A percentile compares a stretch with the other conserved stretches of the same genome.
Conservation (phyloP, 495 filamentous ascomycete genomes). For the Podospora pseudoanserina region DNA sequence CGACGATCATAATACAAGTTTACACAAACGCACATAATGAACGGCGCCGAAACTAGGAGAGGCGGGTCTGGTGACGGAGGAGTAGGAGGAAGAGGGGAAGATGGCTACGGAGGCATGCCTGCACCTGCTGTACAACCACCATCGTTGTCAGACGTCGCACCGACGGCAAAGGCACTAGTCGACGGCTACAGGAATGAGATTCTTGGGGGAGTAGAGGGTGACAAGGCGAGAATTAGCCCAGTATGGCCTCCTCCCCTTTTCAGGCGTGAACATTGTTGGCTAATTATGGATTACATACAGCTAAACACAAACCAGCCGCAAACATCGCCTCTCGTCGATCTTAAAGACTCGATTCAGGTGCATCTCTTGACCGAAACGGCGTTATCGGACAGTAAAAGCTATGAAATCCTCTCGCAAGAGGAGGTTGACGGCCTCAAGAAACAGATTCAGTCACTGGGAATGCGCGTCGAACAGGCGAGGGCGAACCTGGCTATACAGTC, state of each 20-base stretch:
- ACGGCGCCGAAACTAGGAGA: slow-evolving; percentile 19
- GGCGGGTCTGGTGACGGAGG: slow-evolving; percentile 11
- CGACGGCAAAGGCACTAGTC: slow-evolving; percentile 37
- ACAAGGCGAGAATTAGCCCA: slow-evolving; percentile 45
- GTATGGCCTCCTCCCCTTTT: slow-evolving; percentile 32
- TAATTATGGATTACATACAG: slow-evolving; percentile 22
- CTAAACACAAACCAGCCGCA: slow-evolving; percentile 38
- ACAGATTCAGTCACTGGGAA: slow-evolving; percentile 63
- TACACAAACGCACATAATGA: slow-evolving; percentile 16
- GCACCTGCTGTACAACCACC: slow-evolving; percentile 12
- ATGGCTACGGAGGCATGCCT: slow-evolving; percentile 8
- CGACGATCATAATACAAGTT: neutral
- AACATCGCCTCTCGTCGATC: slow-evolving; percentile 44
- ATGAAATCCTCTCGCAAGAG: slow-evolving; percentile 80
- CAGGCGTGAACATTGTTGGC: slow-evolving; percentile 3
- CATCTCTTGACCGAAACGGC: slow-evolving; percentile 94
- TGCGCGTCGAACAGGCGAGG: slow-evolving; percentile 72
- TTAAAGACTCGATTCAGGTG: slow-evolving; percentile 58
- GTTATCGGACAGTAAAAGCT: slow-evolving; percentile 77
- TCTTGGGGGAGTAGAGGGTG: slow-evolving; percentile 41
- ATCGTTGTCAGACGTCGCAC: slow-evolving; percentile 14
- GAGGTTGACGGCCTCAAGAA: slow-evolving; percentile 90
- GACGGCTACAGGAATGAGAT: slow-evolving; percentile 49
- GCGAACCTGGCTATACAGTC: slow-evolving; percentile 85
- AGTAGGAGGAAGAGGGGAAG: slow-evolving; percentile 8